Base-by-base conservation (phyloP, 805 yeast species). In the Ogataea parapolymorpha region DNA sequence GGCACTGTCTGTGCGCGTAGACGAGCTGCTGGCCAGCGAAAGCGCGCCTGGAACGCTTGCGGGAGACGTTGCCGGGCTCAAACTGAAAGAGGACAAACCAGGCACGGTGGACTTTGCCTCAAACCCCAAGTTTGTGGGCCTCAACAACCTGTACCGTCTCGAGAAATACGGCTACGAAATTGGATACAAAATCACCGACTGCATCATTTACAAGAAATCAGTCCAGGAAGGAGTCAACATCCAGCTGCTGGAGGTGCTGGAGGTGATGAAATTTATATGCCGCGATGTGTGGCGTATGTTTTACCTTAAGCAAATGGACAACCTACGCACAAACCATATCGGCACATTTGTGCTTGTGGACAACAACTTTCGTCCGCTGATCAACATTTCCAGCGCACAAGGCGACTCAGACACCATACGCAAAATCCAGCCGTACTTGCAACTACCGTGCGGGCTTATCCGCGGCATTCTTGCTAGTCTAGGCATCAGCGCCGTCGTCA, bases 241-340 rank as follows among this genome's bases (percentile, higher is more conserved):
- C 35, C 52, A 57, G 55, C 61, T 81, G 56, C 70, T 67, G 15
- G 90, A 85, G 46, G 71, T 85, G 10, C 63, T 91, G 27, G 90
- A 86, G 49, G 75, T 91, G 28, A 86, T 93, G 87, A 91, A 91
- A 63, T 89, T 87, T 59, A 77, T 93, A 5, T 90, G 98, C 59
- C 75, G 95, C 33, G 97, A 90, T 51, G 83, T 90, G 22, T 93
- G 98, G 98, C 80, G 77, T 52, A 65, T 74, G 39, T 58, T 91
- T 22, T 88, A 79, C 63, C 78, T 80, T 27, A 91, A 89, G 62
- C 96, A 85, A 59, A 86, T 93, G 70, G 97, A 90, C 59, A 89
- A 88, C 51, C 70, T 93, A 44, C 76, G 95, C 46, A 93, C 99
- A 1, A 93, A 93, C 58, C 97, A 93, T 60, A 67, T 95, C 27